Percentiles rank a stretch among this genome's conserved stretches.
These are phyloP conservation scores for Astragalus membranaceus DNA, from an alignment of 306 rosid genomes.

Conservation along the genomic window DNA sequence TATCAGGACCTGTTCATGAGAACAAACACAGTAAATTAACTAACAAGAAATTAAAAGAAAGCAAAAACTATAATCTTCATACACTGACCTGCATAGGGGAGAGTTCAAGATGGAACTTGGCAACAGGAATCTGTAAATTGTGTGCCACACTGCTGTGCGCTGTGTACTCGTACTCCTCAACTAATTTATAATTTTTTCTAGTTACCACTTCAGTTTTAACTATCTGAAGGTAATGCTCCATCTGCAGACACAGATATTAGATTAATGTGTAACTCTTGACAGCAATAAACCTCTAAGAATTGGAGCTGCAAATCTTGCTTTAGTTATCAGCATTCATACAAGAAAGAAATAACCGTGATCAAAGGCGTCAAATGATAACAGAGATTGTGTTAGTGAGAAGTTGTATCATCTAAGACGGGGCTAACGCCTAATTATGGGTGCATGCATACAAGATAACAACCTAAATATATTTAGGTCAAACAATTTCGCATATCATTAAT, in stretches of 20 bases:
- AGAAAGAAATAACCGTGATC: slow-evolving; percentile 7
- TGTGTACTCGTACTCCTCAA: slow-evolving; percentile 96
- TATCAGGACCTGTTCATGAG: slow-evolving; percentile 59
- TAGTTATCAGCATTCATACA: slow-evolving; percentile 4
- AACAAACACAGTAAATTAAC: not conserved
- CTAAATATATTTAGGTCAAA: slow-evolving; percentile 1
- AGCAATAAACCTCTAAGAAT: not conserved
- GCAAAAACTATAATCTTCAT: not conserved
- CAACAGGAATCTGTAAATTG: slow-evolving; percentile 66
- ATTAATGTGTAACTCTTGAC: not conserved
- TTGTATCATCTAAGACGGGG: not conserved
- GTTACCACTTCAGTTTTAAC: slow-evolving; percentile 88
- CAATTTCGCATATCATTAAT: not conserved
- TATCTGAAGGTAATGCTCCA: slow-evolving; percentile 94
- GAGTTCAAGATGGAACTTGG: slow-evolving; percentile 88
- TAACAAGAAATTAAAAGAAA: not conserved
- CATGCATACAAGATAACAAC: not conserved
- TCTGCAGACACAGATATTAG: slow-evolving; percentile 42
- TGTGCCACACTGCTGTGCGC: slow-evolving; percentile 85
- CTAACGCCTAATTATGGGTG: not conserved
- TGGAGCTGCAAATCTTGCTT: not conserved
- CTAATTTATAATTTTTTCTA: slow-evolving; percentile 42
- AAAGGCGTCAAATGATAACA: not conserved
- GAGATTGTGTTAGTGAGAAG: slow-evolving; percentile 2
- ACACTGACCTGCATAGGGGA: slow-evolving; percentile 89